Base-by-base conservation (phyloP, 352 stramenopile genomes). In the Pythium aquatile region DNA sequence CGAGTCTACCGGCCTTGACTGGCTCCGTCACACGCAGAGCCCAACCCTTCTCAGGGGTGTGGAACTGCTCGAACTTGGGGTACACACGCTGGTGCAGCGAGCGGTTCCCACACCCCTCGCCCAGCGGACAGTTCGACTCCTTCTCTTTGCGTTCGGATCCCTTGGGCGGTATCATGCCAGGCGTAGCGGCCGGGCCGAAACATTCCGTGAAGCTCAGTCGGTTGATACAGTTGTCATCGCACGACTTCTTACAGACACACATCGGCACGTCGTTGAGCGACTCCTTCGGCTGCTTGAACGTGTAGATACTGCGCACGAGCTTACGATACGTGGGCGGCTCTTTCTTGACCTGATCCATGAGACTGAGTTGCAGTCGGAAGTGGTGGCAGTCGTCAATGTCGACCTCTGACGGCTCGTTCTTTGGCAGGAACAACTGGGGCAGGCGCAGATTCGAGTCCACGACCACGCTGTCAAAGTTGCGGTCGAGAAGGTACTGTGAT, bases 221-320 rank as follows among this genome's bases (percentile, higher is more conserved):
- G 63, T 98, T 98, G 61, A 98, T 96, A 65, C 94, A 98, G 57
- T 97, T 71, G n/a, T 98, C 93, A 52, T 77, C 88, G 59, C 94
- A 98, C 16, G 48, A 57, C 17, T 77, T 67, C 58, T 77, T 94
- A 73, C 88, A 96, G 3, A 89, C 65, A 65, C 88, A 96, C 73
- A 85, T 77, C 6, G 88, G 85, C 13, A 81, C 69, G 58, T 96
- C 88, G 54, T 94, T 83, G 28, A 94, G 61, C 14, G 80, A 88
- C 28, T 84, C 67, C 55, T 89, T 92, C 14, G 69, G 69, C 58
- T 82, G 83, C 61, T 96, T 96, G 66, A 93, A 96, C 26, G 83
- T 92, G 75, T 95, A 96, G 59, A 93, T 85, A 61, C 79, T 96
- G 33, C 83, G 77, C 49, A 70, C 69, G 29, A 96, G 70, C 61